Evolutionary conservation across 2,329 filamentous ascomycete species (phyloP), one percentile per base, ranked within the genome.

Genomic region (Fusarium camptoceras): DNA sequence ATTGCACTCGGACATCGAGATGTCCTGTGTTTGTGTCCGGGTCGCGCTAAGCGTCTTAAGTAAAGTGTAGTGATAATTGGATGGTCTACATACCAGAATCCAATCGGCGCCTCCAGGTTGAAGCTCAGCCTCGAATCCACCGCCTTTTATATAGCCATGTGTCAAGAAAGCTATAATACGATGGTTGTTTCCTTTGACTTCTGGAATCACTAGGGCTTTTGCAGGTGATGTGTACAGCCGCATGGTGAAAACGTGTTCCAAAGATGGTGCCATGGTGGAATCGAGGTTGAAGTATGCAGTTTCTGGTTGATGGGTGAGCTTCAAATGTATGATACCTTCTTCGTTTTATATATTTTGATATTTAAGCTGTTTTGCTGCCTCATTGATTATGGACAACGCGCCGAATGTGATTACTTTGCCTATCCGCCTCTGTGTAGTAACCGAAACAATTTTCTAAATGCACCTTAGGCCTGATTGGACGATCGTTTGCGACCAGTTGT

Each of bases 161-260:
- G 57, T 55, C 27, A 63, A 15, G 8, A 63, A 62, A 3, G 59
- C 59, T 8, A 63, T n/a, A 0, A 63, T 62, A 1, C 59, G 57
- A 4, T 63, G 57, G 1, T 61, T 55, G 4, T 28, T 62, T 3
- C 59, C 25, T n/a, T 55, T 62, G 2, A 31, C 59, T 20, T 63
- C 57, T 0, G 59, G 57, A 5, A 63, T 55, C 1, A 62, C 47
- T 2, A 63, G 27, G 8, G 59, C 46, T 6, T 62, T 63, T 4
- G 39, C 27, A 0, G 59, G 22, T 2, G 46, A 27, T 4, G 59
- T 63, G 28, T 34, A 63, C 14, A 63, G 20, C 31, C 57, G 28
- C 59, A 63, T 41, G 0, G 59, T 55, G 7, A 63, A 63, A 6
- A 47, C 41, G 2, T 22, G 59, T 5, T 63, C 57, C 0, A 63